A percentile compares a stretch with the other conserved stretches of the same genome.
phyloP scores from a whole-genome alignment of 2,329 filamentous ascomycete genomes.

The Colletotrichum eremochloae region DNA sequence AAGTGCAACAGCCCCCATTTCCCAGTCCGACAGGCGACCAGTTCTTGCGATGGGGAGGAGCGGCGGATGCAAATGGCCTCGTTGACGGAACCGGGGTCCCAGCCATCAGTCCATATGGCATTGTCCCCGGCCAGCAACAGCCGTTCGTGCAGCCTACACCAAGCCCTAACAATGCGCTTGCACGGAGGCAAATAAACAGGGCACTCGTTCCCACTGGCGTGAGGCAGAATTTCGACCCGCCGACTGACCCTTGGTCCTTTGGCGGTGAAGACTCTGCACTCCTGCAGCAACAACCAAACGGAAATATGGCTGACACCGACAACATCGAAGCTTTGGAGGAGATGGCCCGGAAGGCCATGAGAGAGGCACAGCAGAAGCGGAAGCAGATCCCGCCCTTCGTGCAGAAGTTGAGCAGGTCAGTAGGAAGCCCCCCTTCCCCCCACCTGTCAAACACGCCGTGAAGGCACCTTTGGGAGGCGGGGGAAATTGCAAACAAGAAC shows the following conservation, averaged over 20 bases:
- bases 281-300: conserved; percentile 45
- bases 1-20: conserved; percentile 62
- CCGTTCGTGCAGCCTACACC: conserved; percentile 48
- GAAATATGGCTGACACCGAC: conserved; percentile 68
- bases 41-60: conserved; percentile 61
- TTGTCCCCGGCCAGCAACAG: conserved; percentile 55
- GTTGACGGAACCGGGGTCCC: conserved; percentile 52
- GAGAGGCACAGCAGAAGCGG: conserved; percentile 88
- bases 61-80: conserved; percentile 54
- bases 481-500: not conserved
- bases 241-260: conserved; percentile 59
- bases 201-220: conserved; percentile 61
- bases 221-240: conserved; percentile 54
- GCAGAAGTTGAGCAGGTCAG: conserved; percentile 95
- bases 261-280: conserved; percentile 57
- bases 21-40: conserved; percentile 62
- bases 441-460: not conserved
- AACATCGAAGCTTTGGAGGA: conserved; percentile 85
- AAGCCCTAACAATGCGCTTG: conserved; percentile 58
- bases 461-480: not conserved
- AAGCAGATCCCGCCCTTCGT: conserved; percentile 99
- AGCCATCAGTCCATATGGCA: conserved; percentile 54
- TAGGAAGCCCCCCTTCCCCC: not conserved
- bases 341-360: conserved; percentile 84
- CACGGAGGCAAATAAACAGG: conserved; percentile 65